Evolutionary conservation across 208 protist species (phyloP).

Genomic region (Jaenimonas drosophilae): DNA sequence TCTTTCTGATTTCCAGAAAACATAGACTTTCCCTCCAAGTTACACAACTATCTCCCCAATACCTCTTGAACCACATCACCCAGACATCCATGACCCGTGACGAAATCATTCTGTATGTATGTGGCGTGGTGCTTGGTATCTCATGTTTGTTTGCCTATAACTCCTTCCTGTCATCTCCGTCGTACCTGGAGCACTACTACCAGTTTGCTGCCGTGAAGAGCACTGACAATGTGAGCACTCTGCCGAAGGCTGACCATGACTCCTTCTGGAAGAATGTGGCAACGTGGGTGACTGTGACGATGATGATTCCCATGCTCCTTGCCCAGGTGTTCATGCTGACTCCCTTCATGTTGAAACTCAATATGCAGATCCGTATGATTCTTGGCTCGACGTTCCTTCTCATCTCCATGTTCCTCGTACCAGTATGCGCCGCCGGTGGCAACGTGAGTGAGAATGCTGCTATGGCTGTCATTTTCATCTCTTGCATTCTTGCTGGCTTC

Average conservation of each 20-base stretch:
- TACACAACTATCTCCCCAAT: not conserved
- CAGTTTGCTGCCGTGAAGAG: constrained; percentile 29
- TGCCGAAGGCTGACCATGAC: constrained; percentile 10
- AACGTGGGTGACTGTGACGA: constrained; percentile 27
- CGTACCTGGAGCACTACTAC: constrained; percentile 39
- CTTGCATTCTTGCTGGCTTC: constrained; percentile 14
- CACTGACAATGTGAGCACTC: constrained; percentile 18
- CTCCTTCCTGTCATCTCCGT: constrained; percentile 32
- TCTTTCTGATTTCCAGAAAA: too few relatives aligned
- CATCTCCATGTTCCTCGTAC: constrained; percentile 18
- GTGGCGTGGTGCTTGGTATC: constrained; percentile 15
- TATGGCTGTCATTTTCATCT: constrained; percentile 21
- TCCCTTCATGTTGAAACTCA: constrained; percentile 20
- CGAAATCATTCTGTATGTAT: constrained; percentile 12
- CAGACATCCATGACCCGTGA: constrained; percentile 3
- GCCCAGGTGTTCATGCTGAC: constrained; percentile 22
- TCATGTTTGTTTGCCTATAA: constrained; percentile 34
- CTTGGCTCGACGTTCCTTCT: constrained; percentile 13
- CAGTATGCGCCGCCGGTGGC: constrained; percentile 19
- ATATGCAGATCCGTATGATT: constrained; percentile 23
- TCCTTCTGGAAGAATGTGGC: constrained; percentile 26
- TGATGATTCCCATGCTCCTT: constrained; percentile 30
- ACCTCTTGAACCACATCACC: not conserved
- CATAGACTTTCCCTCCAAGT: too few relatives aligned
- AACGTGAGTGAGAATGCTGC: constrained; percentile 14